Evolutionary conservation across 2,329 filamentous ascomycete species (phyloP).

Genomic region (Talaromyces sp.): DNA sequence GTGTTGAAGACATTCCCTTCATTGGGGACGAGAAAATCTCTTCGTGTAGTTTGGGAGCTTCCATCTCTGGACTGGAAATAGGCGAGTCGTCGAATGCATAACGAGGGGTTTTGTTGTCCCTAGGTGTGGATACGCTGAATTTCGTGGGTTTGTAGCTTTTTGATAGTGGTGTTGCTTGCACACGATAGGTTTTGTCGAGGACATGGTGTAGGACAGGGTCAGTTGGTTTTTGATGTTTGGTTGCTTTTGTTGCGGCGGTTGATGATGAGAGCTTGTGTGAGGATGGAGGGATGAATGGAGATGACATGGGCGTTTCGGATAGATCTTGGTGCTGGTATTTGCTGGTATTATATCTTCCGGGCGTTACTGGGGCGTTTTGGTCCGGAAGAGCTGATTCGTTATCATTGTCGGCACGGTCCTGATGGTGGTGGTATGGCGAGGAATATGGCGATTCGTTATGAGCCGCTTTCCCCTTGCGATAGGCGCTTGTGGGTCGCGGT

Average conservation of each 20-base stretch:
- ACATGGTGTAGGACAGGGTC: constrained; percentile 84
- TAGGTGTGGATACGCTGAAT: constrained; percentile 24
- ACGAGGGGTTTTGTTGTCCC: constrained; percentile 19
- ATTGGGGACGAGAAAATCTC: constrained; percentile 79
- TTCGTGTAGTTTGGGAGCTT: constrained; percentile 73
- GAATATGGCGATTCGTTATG: constrained; percentile 43
- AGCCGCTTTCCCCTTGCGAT: constrained; percentile 27
- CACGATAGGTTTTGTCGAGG: constrained; percentile 91
- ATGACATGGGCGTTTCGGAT: constrained; percentile 57
- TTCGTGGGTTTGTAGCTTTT: constrained; percentile 30
- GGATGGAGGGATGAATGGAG: constrained; percentile 49
- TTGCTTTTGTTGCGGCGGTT: constrained; percentile 28
- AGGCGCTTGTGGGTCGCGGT: constrained; percentile 27
- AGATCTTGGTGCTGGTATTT: constrained; percentile 40
- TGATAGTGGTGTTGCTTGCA: constrained; percentile 84
- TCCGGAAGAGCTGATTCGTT: constrained; percentile 44
- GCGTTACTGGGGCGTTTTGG: constrained; percentile 28
- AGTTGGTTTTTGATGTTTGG: constrained; percentile 31
- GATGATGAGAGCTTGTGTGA: constrained; percentile 15
- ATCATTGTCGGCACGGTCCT: constrained; percentile 45
- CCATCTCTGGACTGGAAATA: constrained; percentile 69
- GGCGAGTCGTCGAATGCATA: constrained; percentile 44
- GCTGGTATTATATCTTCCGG: constrained; percentile 22
- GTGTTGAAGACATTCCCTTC: constrained; percentile 12
- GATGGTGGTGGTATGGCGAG: constrained; percentile 49